Evolutionary conservation across 768 basidiomycete genomes (phyloP), one percentile per base, ranked within the genome.

Genomic region (Boletus sp.): DNA sequence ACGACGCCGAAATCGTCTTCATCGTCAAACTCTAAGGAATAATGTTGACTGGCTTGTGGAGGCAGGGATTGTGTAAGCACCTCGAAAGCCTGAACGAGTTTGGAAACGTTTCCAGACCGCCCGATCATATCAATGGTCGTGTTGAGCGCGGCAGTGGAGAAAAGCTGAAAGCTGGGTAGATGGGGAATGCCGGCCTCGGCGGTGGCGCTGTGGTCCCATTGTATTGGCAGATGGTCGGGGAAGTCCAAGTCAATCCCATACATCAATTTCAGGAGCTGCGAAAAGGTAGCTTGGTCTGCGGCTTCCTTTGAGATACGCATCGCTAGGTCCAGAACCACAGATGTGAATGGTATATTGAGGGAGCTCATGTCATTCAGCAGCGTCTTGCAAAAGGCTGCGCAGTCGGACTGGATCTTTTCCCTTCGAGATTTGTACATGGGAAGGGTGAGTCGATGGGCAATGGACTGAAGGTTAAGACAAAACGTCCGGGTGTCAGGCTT

Each of bases 241-340:
- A 85, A 85, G 20, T 80, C 76, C 47, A 93, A 70, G 71, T 94
- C 92, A 55, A 94, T 80, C 0, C 86, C 90, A 69, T 92, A 94
- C 36, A 81, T 83, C 64, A 81, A 73, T 61, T 80, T 84, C 76
- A 92, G 72, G 28, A 92, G 75, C 29, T 73, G 65, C 50, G 84
- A 79, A 66, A 89, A 88, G 0, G 76, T 75, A 32, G 80, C 74
- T 54, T 75, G 66, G 67, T 89, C 83, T 49, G 81, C 66, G 0
- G 83, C 67, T 57, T 85, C 83, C 72, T 85, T 88, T 62, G 90
- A 74, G 59, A 93, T 80, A 18, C 89, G 84, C 44, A 87, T 73
- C 2, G 77, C 77, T 53, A 90, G 73, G 70, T 92, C 91, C 59
- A 91, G 75, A 60, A 83, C 84, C 55, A 77, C 75, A 12, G 86